Base-by-base conservation (phyloP, 305 asterid species). In the Fraxinus dipetala region DNA sequence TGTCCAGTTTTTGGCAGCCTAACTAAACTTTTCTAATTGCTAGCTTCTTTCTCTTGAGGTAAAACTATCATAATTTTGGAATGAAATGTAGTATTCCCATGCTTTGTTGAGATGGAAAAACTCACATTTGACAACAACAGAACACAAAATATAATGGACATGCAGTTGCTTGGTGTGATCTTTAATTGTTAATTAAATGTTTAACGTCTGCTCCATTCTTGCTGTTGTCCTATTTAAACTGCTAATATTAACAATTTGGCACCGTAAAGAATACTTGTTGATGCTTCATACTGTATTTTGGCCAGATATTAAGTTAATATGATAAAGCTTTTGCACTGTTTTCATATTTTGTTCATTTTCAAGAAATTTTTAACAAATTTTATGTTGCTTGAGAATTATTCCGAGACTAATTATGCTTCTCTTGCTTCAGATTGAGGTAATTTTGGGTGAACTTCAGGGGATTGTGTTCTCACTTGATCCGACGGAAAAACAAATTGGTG, bases 381-480 rank as follows among this genome's bases (percentile, higher is more conserved):
- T 30, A 26, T 6, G 36, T 38, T 82, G 72, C 36, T 56, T 72
- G 9, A 79, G 31, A n/a, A 43, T 48, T 77, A 35, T 83, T 79
- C 86, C 87, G 81, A 85, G 80, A 63, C 75, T 84, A 40, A 31
- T 78, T 26, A 30, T 34, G 9, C 16, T 65, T 34, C 75, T 78
- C 36, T 26, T 82, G 38, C 88, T 82, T 56, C 94, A 96, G 99
- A 93, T 96, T 81, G 93, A 95, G 82, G 96, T 88, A 80, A 88
- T 94, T 81, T 81, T 91, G 40, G 89, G 77, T 54, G 98, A 94
- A 83, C 96, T 96, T 36, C 86, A 85, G 79, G 90, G 86, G 45
- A 90, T 93, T 74, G 96, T 94, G 89, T 94, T 96, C 84, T 88
- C 97, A 79, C 92, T 94, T 77, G 95, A 93, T 87, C 96, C 96